Evolutionary conservation across 331 rosid genomes (phyloP).

Genomic region (Quercus tomentella): DNA sequence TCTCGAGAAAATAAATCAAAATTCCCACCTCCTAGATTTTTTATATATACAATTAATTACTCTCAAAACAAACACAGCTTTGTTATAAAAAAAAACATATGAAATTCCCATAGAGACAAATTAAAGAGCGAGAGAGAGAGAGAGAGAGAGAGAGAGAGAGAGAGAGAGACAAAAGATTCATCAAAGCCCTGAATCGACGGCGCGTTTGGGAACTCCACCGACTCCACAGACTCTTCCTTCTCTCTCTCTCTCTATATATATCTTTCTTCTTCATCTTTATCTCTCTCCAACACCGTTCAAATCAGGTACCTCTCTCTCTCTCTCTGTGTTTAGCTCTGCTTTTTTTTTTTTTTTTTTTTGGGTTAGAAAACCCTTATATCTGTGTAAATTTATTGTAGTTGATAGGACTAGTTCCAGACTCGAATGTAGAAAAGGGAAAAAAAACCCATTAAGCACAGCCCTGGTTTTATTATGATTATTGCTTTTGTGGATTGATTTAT

Average conservation of each 20-base stretch:
- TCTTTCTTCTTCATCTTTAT: constrained; percentile 21
- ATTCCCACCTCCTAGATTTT: not conserved
- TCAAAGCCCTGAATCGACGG: constrained; percentile 31
- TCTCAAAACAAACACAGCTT: too few relatives aligned
- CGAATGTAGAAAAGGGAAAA: not conserved
- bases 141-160: not conserved
- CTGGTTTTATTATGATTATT: constrained; percentile 15
- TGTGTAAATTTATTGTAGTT: constrained; percentile 19
- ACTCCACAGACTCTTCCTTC: constrained; percentile 11
- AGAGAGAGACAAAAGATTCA: constrained; percentile 7
- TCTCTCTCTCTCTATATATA: not conserved
- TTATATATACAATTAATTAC: not conserved
- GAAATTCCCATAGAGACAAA: not conserved
- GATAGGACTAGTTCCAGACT: not conserved
- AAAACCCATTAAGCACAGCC: not conserved
- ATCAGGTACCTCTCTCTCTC: constrained; percentile 25
- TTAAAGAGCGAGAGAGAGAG: not conserved
- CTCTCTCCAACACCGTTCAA: not conserved
- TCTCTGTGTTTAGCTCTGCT: not conserved
- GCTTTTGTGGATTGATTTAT: constrained; percentile 19
- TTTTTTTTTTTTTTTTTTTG: not conserved
- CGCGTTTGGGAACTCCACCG: constrained; percentile 40
- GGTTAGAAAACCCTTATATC: not conserved
- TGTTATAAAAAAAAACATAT: not conserved
- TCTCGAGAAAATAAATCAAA: constrained; percentile 34